Evolutionary conservation across 441 rosid species (phyloP).

Genomic region (Aleurites moluccanus): DNA sequence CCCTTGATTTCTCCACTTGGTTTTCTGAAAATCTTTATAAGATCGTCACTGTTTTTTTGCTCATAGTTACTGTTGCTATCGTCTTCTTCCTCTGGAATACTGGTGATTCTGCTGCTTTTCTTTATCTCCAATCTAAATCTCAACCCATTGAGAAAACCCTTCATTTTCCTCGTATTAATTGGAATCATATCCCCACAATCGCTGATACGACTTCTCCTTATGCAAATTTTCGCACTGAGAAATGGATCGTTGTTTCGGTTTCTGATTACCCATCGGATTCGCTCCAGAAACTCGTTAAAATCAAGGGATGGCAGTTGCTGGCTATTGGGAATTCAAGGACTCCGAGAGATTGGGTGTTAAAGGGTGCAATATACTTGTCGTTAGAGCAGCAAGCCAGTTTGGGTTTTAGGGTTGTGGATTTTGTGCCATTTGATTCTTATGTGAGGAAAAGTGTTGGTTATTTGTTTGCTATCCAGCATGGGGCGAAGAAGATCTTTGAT

Average conservation of each 20-base stretch:
- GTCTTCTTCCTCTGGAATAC: conserved; percentile 65
- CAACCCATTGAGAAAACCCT: conserved; percentile 48
- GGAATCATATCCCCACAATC: conserved; percentile 53
- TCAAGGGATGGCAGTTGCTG: conserved; percentile 85
- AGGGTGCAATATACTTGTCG: conserved; percentile 78
- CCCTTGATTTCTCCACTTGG: conserved; percentile 84
- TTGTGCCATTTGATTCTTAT: conserved; percentile 71
- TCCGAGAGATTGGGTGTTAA: conserved; percentile 73
- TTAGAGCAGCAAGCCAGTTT: conserved; percentile 71
- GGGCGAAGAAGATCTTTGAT: conserved; percentile 84
- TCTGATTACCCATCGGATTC: conserved; percentile 66
- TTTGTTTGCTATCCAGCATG: conserved; percentile 92
- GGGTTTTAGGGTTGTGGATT: conserved; percentile 65
- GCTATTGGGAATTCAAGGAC: conserved; percentile 80
- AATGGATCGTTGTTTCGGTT: conserved; percentile 81
- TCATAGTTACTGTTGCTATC: conserved; percentile 54
- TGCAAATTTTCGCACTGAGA: conserved; percentile 64
- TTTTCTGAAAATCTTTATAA: conserved; percentile 56
- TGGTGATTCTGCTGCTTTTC: conserved; percentile 57
- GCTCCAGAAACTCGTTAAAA: conserved; percentile 51
- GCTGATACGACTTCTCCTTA: conserved; percentile 60
- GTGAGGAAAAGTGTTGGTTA: conserved; percentile 85
- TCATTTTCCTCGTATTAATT: conserved; percentile 56
- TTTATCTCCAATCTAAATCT: conserved; percentile 55
- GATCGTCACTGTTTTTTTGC: conserved; percentile 42